A percentile compares a stretch with the other conserved stretches of the same genome.
Conservation (phyloP, 163 green algal genomes). For the Chlamydomonas reinhardtii region DNA sequence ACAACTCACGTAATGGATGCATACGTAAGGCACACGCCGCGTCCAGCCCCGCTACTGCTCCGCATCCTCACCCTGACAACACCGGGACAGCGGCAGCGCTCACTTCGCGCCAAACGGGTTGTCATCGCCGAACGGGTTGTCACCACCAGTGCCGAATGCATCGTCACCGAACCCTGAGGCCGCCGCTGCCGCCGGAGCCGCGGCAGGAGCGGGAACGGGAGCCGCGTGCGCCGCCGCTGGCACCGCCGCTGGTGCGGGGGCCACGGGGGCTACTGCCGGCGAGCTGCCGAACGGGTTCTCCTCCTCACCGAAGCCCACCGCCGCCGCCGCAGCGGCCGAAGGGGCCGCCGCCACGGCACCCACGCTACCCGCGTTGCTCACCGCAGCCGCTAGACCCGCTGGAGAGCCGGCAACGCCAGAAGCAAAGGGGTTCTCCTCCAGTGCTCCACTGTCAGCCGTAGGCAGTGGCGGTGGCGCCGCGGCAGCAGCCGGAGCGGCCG, state of each 20-base stretch:
- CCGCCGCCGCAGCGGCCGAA: background rate
- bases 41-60: too few species aligned
- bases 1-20: too few species aligned
- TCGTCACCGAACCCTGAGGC: slow-evolving; percentile 18
- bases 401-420: background rate
- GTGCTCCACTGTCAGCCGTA: background rate
- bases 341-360: background rate
- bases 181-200: background rate
- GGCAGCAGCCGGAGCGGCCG: too few species aligned
- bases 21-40: too few species aligned
- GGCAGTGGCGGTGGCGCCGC: background rate
- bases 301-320: background rate
- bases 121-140: background rate
- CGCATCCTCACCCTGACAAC: too few species aligned
- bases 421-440: slow-evolving; percentile 23
- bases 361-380: background rate
- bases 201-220: background rate
- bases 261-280: background rate
- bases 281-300: too few species aligned
- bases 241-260: too few species aligned
- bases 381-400: background rate
- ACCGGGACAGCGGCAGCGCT: background rate
- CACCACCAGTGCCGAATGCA: background rate
- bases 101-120: slow-evolving; percentile 17
- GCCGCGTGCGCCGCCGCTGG: background rate